Conservation (phyloP, 2,329 filamentous ascomycete genomes). For the Akanthomyces dipterigenus region DNA sequence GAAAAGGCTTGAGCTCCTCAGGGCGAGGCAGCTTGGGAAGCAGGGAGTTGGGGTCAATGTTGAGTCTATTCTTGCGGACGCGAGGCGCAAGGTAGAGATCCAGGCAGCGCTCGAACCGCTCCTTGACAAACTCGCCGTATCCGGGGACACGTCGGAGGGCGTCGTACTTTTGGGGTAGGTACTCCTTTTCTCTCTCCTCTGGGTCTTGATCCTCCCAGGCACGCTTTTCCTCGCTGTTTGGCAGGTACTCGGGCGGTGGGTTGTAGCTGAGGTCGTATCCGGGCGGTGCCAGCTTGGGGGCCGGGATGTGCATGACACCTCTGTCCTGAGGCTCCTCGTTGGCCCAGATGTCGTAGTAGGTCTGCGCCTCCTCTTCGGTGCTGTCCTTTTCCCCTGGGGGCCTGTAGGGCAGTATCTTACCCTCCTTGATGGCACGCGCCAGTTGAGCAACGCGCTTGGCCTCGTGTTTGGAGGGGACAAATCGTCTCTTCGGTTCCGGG, state of each 20-base stretch:
- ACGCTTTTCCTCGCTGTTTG: constrained; percentile 74
- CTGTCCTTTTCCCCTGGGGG: constrained; percentile 60
- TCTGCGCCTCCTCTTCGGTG: constrained; percentile 65
- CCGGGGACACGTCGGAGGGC: constrained; percentile 87
- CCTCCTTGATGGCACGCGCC: constrained; percentile 90
- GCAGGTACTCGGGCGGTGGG: constrained; percentile 89
- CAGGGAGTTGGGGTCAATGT: constrained; percentile 90
- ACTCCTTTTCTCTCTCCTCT: constrained; percentile 87
- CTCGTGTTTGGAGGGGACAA: constrained; percentile 94
- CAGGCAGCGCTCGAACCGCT: constrained; percentile 90
- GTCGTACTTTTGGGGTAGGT: constrained; percentile 73
- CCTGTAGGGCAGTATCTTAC: constrained; percentile 85
- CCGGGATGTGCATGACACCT: constrained; percentile 89
- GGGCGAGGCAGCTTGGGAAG: constrained; percentile 89
- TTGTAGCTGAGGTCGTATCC: constrained; percentile 96
- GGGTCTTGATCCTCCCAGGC: constrained; percentile 81
- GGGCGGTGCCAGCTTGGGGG: constrained; percentile 86
- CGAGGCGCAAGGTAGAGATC: constrained; percentile 93
- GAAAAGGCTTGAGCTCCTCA: constrained; percentile 91
- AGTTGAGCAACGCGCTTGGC: constrained; percentile 95
- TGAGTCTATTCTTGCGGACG: constrained; percentile 85
- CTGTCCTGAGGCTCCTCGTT: constrained; percentile 78
- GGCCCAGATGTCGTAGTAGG: constrained; percentile 88
- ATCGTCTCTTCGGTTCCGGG: constrained; percentile 91
- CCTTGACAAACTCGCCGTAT: constrained; percentile 85